Percentiles rank a stretch among this genome's conserved stretches.
phyloP scores from a whole-genome alignment of 768 basidiomycete species.

The Chalciporus chontae region DNA sequence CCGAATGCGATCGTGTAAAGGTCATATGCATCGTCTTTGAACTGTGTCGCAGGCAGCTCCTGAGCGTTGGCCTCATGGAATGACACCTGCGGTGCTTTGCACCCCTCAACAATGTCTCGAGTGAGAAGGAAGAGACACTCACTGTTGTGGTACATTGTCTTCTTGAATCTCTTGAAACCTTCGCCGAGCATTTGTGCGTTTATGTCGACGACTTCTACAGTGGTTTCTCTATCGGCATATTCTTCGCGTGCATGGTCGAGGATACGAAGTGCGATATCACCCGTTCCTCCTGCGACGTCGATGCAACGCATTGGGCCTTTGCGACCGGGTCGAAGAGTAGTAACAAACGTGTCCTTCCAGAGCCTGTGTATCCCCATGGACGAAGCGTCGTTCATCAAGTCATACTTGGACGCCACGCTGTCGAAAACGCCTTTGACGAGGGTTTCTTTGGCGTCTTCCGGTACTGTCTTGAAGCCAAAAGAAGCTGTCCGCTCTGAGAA shows the following conservation, averaged over 20 bases:
- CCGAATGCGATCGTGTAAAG: conserved; percentile 99
- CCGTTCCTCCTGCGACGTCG: conserved; percentile 96
- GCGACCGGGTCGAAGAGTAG: conserved; percentile 69
- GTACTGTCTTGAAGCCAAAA: conserved; percentile 91
- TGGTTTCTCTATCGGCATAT: conserved; percentile 85
- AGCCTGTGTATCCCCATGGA: conserved; percentile 93
- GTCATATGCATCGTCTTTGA: conserved; percentile 84
- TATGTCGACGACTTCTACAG: conserved; percentile 89
- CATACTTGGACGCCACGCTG: conserved; percentile 93
- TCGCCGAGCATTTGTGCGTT: conserved; percentile 95
- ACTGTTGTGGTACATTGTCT: conserved; percentile 99
- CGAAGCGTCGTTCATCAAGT: conserved; percentile 99
- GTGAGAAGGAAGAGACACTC: conserved; percentile 25
- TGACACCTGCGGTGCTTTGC: conserved; percentile 81
- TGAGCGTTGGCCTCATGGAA: conserved; percentile 96
- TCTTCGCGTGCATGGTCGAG: conserved; percentile 87
- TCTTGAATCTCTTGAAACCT: conserved; percentile 84
- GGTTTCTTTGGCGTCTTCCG: conserved; percentile 81
- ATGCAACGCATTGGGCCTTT: conserved; percentile 77
- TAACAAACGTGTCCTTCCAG: conserved; percentile 93
- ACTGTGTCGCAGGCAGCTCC: conserved; percentile 57
- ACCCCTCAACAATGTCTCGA: conserved; percentile 2
- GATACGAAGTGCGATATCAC: conserved; percentile 94
- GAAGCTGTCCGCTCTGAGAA: conserved; percentile 57
- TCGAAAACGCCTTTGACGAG: conserved; percentile 93